phyloP scores from a whole-genome alignment of 768 basidiomycete genomes.

The Podaxis sp. region DNA sequence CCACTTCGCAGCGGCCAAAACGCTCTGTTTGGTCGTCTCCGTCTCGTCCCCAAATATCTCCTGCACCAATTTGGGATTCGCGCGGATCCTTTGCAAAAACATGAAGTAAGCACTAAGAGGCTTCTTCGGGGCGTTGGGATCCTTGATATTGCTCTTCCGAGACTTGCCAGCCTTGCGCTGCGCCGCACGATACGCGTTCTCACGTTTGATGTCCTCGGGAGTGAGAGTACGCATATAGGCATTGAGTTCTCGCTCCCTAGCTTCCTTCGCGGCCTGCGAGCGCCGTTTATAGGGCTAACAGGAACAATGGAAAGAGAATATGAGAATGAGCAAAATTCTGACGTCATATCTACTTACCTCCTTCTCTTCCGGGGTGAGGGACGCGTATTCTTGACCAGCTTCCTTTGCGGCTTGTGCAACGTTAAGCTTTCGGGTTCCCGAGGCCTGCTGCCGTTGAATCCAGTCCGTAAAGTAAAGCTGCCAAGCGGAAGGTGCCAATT shows the following conservation, averaged over 20 bases:
- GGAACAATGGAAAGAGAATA: slow-evolving; percentile 20
- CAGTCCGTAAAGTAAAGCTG: slow-evolving; percentile 96
- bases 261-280: slow-evolving; percentile 82
- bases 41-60: slow-evolving; percentile 88
- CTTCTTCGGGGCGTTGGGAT: slow-evolving; percentile 96
- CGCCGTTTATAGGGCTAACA: slow-evolving; percentile 80
- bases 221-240: slow-evolving; percentile 88
- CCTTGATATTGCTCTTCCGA: slow-evolving; percentile 91
- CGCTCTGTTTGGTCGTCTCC: slow-evolving; percentile 94
- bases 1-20: slow-evolving; percentile 91
- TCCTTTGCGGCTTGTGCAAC: slow-evolving; percentile 95
- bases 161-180: slow-evolving; percentile 94
- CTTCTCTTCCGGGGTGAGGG: slow-evolving; percentile 75
- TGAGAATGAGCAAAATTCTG: slow-evolving; percentile 23
- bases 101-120: slow-evolving; percentile 93
- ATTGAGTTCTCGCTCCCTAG: slow-evolving; percentile 76
- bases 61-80: slow-evolving; percentile 67
- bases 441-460: slow-evolving; percentile 83
- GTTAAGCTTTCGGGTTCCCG: slow-evolving; percentile 82
- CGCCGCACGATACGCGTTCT: slow-evolving; percentile 88
- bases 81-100: slow-evolving; percentile 89
- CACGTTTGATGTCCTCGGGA: slow-evolving; percentile 91
- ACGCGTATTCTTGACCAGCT: slow-evolving; percentile 87
- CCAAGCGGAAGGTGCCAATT: slow-evolving; percentile 93
- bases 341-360: slow-evolving; percentile 57